Evolutionary conservation across 73 alveolate genomes (phyloP), one percentile per base, ranked within the genome.

Genomic region (Blepharisma stoltei): DNA sequence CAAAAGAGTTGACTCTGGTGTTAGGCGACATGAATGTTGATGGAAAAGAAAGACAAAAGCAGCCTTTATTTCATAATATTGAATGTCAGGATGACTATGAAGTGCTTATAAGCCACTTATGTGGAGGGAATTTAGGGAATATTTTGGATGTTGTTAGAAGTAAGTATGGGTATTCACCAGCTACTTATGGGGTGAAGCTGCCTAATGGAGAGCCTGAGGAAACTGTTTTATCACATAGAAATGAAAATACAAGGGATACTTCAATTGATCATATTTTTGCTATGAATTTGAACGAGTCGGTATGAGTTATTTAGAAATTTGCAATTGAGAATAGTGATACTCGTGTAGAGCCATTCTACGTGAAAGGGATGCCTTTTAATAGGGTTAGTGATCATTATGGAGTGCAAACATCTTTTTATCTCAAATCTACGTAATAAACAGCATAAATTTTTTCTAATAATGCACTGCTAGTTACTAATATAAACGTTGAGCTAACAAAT

Each of bases 371-470:
- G 25, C 86, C 88, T 21, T 88, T 91, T 69, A 93, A 94, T 14
- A 83, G 92, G 78, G 83, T 93, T 47, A 85, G 95, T 76, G 98
- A 93, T 86, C 98, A 93, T 86, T 93, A 89, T 83, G 98, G 98
- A 5, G 86, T 93, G 18, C 73, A 60, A 25, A 60, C 73, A n/a
- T 20, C 45, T 50, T 18, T 50, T 11, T 14, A 60, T 60, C 14
- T 60, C 73, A 11, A 60, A 32, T 32, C 41, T 32, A 3, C 41
- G 41, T 32, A 32, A 32, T 32, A 32, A 32, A 32, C n/a, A n/a
- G n/a, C n/a, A n/a, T 32, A 32, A 32, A 3, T 32, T 32, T 32
- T 32, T 3, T 32, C 41, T 32, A 32, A 32, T 32, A 32, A 32
- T 32, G 3, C 3, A 3, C 5, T 3, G 41, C 41, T 3, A 0